Evolutionary conservation across 257 asterid species (phyloP).

Genomic region (Ilex asprella): DNA sequence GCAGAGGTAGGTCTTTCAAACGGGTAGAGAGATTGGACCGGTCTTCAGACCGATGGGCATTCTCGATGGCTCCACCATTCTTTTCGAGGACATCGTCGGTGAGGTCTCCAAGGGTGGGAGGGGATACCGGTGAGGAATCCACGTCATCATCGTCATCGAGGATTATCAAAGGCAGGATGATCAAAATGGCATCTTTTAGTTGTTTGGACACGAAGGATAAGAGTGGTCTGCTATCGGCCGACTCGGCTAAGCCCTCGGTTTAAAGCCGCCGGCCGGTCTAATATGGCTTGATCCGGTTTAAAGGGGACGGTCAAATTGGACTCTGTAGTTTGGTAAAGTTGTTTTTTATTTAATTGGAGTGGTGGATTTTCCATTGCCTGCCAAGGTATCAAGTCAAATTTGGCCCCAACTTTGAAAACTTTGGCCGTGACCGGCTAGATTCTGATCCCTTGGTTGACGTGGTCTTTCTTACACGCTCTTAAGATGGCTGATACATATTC

Average conservation of each 20-base stretch:
- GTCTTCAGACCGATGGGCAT: slow-evolving; percentile 67
- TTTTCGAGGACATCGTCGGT: slow-evolving; percentile 50
- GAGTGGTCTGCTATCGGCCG: slow-evolving; percentile 20
- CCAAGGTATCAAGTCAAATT: too few relatives aligned
- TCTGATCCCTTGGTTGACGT: background rate
- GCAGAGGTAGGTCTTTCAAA: slow-evolving; percentile 33
- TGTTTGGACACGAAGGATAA: slow-evolving; percentile 53
- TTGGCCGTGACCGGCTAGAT: background rate
- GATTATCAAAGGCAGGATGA: slow-evolving; percentile 15
- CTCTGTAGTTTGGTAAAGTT: background rate
- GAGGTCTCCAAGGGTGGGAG: slow-evolving; percentile 42
- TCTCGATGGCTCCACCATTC: slow-evolving; percentile 17
- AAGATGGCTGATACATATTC: too few relatives aligned
- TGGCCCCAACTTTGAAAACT: background rate
- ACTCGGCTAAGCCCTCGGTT: slow-evolving; percentile 36
- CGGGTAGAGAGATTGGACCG: slow-evolving; percentile 38
- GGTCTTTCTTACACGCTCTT: too few relatives aligned
- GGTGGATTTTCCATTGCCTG: background rate
- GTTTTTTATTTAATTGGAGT: background rate
- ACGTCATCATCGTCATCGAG: slow-evolving; percentile 8
- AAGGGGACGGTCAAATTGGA: background rate
- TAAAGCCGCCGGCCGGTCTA: slow-evolving; percentile 8
- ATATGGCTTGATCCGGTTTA: background rate
- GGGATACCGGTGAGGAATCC: slow-evolving; percentile 36
- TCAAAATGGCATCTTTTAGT: slow-evolving; percentile 56